phyloP scores from a whole-genome alignment of 768 basidiomycete genomes.

The Mycena vulgaris region DNA sequence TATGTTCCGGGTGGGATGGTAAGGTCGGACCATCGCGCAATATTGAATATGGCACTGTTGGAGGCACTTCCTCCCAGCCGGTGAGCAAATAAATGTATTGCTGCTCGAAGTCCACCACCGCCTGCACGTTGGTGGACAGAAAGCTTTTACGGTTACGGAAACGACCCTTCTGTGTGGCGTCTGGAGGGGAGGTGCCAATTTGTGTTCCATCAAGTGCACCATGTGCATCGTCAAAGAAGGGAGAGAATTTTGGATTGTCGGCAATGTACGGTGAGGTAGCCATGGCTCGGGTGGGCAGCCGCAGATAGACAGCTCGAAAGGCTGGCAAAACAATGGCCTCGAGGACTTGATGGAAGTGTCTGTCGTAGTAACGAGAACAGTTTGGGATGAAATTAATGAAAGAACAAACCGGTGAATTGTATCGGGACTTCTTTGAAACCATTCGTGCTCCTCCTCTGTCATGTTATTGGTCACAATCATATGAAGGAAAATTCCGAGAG shows the following conservation, averaged over 20 bases:
- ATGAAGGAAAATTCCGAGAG: slow-evolving; percentile 30
- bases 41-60: slow-evolving; percentile 2
- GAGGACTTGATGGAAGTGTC: not conserved
- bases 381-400: not conserved
- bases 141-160: slow-evolving; percentile 4
- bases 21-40: not conserved
- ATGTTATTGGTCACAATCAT: slow-evolving; percentile 4
- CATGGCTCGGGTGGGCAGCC: not conserved
- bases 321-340: not conserved
- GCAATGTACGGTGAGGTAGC: not conserved
- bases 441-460: not conserved
- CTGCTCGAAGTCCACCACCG: not conserved
- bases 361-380: not conserved
- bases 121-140: slow-evolving; percentile 2
- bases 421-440: slow-evolving; percentile 6
- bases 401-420: slow-evolving; percentile 1
- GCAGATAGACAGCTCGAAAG: not conserved
- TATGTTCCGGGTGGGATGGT: not conserved
- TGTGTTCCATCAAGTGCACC: slow-evolving; percentile 9
- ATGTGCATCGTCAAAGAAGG: not conserved
- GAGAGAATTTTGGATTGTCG: slow-evolving; percentile 2
- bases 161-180: not conserved
- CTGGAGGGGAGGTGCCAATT: slow-evolving; percentile 3
- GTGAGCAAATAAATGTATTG: slow-evolving; percentile 9
- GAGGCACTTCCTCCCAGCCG: slow-evolving; percentile 12